Conservation (phyloP, 2,329 filamentous ascomycete species). For the Penicillium sp. region DNA sequence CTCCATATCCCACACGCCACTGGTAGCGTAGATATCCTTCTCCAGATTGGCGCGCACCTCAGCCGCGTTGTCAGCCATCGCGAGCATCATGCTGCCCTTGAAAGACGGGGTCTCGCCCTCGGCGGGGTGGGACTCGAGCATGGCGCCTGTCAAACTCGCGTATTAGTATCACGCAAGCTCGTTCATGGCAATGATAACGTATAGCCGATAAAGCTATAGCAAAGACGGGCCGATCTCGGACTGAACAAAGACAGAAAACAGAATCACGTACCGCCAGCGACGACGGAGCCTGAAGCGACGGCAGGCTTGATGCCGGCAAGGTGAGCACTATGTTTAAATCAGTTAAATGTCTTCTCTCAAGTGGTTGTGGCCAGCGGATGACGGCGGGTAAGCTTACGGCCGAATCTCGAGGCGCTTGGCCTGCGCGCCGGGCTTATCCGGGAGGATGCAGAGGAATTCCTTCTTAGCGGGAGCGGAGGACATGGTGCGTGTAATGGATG, state of each 20-base stretch:
- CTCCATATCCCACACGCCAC: constrained; percentile 77
- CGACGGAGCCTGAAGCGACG: constrained; percentile 57
- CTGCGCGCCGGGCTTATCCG: constrained; percentile 61
- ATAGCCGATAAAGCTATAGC: neutral
- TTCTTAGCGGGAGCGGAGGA: constrained; percentile 42
- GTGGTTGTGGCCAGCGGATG: neutral
- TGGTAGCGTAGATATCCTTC: constrained; percentile 69
- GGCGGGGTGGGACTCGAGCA: constrained; percentile 64
- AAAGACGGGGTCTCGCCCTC: constrained; percentile 64
- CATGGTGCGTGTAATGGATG: constrained; percentile 20
- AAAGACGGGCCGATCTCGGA: neutral
- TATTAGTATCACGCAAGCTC: neutral
- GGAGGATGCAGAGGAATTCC: constrained; percentile 69
- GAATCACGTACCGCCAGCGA: constrained; percentile 60
- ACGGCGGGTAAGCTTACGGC: constrained; percentile 25
- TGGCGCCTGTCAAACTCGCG: constrained; percentile 54
- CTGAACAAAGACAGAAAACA: neutral
- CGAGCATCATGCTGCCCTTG: constrained; percentile 69
- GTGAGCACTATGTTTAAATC: constrained; percentile 46
- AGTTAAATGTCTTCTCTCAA: neutral
- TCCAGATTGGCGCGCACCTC: constrained; percentile 66
- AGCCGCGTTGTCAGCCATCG: constrained; percentile 65
- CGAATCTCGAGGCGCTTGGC: constrained; percentile 59
- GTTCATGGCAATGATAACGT: too few relatives aligned
- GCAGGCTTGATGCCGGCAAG: constrained; percentile 55